Percentiles rank a stretch among this genome's conserved stretches.
phyloP scores from a whole-genome alignment of 306 rosid genomes.

The Prunus salicina region DNA sequence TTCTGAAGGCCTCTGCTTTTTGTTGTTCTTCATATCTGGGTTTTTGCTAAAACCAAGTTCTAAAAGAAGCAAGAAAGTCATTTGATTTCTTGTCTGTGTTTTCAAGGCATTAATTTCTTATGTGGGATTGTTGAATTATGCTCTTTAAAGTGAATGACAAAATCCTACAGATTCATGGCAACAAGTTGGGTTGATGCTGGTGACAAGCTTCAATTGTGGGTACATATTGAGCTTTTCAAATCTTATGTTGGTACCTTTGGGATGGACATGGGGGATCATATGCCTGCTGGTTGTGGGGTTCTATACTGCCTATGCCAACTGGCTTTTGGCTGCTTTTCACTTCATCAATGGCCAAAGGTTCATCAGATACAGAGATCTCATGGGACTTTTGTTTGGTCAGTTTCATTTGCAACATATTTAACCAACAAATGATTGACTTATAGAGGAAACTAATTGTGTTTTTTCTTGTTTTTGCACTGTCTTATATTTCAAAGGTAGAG shows the following conservation, averaged over 20 bases:
- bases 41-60: background rate
- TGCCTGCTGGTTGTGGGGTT: constrained; percentile 46
- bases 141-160: background rate
- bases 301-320: constrained; percentile 57
- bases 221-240: constrained; percentile 53
- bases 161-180: constrained; percentile 55
- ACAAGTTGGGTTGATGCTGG: constrained; percentile 61
- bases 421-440: background rate
- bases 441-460: background rate
- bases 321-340: constrained; percentile 64
- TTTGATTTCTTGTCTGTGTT: background rate
- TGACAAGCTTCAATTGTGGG: constrained; percentile 52
- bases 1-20: background rate
- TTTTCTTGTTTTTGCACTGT: background rate
- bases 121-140: background rate
- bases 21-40: background rate
- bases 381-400: constrained; percentile 51
- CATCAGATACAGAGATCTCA: constrained; percentile 67
- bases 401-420: background rate
- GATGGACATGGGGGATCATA: constrained; percentile 61
- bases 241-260: constrained; percentile 48
- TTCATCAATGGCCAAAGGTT: constrained; percentile 52
- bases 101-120: background rate
- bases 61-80: too few species aligned
- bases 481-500: constrained; percentile 22